Conservation (phyloP, 2,329 filamentous ascomycete genomes). For the Ceratocystis papillata region DNA sequence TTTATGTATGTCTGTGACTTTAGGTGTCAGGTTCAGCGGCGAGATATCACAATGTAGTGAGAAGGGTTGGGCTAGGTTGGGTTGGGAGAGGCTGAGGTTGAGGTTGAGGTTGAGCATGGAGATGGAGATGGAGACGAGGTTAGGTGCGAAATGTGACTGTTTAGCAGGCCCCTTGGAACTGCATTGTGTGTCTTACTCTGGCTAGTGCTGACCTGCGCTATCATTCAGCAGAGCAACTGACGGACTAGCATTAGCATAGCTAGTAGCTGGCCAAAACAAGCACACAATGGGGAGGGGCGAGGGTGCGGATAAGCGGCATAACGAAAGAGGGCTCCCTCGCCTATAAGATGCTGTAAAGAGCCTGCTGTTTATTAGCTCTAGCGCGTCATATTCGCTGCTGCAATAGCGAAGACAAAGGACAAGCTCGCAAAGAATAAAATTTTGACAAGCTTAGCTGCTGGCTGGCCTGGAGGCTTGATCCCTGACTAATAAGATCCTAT, state of each 20-base stretch:
- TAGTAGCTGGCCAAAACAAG: not conserved
- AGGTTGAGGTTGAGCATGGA: no score
- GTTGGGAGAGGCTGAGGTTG: no score
- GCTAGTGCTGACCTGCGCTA: not conserved
- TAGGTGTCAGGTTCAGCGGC: not conserved
- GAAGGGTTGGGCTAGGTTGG: no score
- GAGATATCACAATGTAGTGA: not conserved
- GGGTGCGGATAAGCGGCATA: no score
- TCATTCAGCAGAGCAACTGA: not conserved
- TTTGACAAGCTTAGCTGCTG: not conserved
- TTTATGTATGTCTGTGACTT: slow-evolving; percentile 2
- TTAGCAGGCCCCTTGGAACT: not conserved
- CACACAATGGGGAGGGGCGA: no score
- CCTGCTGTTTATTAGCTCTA: no score
- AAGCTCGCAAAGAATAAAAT: not conserved
- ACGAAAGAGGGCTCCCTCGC: no score
- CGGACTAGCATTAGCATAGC: not conserved
- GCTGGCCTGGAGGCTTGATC: not conserved
- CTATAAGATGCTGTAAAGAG: no score
- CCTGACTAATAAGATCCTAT: not conserved
- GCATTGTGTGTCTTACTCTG: not conserved
- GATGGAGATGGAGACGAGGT: no score
- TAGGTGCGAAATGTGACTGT: not conserved
- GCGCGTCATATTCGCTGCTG: no score
- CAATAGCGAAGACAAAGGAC: no score